Conservation (phyloP, 2,329 filamentous ascomycete species). For the Xylariaceae sp. region DNA sequence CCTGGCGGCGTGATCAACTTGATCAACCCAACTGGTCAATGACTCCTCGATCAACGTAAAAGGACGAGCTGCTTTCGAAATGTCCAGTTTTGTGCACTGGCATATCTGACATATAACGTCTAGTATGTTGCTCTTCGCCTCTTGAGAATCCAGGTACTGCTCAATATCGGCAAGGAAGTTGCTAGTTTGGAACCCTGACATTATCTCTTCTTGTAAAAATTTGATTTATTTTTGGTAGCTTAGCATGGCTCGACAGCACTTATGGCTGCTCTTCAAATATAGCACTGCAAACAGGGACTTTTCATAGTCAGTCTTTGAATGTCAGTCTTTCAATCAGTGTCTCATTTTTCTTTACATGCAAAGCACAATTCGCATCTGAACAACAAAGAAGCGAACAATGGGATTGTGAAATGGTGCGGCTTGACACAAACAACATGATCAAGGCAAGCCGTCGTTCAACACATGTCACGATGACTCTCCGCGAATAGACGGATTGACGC, state of each 20-base stretch:
- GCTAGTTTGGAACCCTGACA: conserved; percentile 16
- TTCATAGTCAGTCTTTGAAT: background rate
- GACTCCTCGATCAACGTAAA: background rate
- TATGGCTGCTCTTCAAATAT: background rate
- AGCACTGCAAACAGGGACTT: background rate
- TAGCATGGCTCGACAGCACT: background rate
- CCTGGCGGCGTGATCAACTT: conserved; percentile 3
- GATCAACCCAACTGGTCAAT: background rate
- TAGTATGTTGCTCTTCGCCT: conserved; percentile 4
- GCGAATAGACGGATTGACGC: too few species aligned
- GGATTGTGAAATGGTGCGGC: too few species aligned
- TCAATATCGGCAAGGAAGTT: conserved; percentile 24
- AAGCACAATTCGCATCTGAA: too few species aligned
- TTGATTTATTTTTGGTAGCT: background rate
- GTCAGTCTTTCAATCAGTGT: too few species aligned
- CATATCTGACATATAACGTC: conserved; percentile 21
- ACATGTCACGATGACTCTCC: too few species aligned
- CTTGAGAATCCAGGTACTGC: conserved; percentile 16
- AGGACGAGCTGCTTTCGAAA: conserved; percentile 17
- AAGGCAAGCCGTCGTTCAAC: too few species aligned
- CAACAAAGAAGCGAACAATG: too few species aligned
- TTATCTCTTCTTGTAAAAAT: background rate
- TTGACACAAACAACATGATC: too few species aligned
- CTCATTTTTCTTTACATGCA: too few species aligned
- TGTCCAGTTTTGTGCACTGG: conserved; percentile 14